Conservation (phyloP, 2,329 filamentous ascomycete species). For the Neofusicoccum laricinum region DNA sequence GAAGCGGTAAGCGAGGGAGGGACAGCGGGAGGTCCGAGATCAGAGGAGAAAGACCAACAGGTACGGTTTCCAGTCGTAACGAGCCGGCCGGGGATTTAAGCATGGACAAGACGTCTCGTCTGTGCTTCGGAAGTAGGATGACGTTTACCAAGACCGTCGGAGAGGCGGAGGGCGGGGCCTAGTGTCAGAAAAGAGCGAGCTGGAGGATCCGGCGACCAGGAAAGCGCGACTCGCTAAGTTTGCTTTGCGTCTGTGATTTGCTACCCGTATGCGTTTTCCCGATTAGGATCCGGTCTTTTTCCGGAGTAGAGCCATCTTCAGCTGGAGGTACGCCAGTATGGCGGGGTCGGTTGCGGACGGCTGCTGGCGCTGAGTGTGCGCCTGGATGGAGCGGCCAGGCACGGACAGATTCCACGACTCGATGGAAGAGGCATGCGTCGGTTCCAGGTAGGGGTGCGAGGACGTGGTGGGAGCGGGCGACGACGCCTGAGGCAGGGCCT, state of each 20-base stretch:
- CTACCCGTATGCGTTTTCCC: background rate
- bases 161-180: background rate
- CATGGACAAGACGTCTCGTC: background rate
- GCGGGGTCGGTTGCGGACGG: slow-evolving; percentile 12
- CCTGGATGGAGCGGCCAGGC: slow-evolving; percentile 17
- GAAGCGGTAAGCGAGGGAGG: background rate
- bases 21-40: background rate
- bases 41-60: background rate
- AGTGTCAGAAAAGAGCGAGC: background rate
- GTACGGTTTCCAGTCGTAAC: background rate
- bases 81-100: background rate
- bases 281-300: slow-evolving; percentile 1
- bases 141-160: background rate
- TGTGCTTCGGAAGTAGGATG: background rate
- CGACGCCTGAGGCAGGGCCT: slow-evolving; percentile 27
- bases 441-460: slow-evolving; percentile 12
- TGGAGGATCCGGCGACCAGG: background rate
- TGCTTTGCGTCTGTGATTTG: background rate
- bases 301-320: slow-evolving; percentile 17
- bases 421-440: slow-evolving; percentile 14
- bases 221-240: background rate
- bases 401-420: slow-evolving; percentile 19
- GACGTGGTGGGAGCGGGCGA: background rate
- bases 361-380: slow-evolving; percentile 5
- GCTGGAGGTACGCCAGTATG: slow-evolving; percentile 15